phyloP scores from a whole-genome alignment of 2,329 filamentous ascomycete genomes.

The Claviceps sp. region DNA sequence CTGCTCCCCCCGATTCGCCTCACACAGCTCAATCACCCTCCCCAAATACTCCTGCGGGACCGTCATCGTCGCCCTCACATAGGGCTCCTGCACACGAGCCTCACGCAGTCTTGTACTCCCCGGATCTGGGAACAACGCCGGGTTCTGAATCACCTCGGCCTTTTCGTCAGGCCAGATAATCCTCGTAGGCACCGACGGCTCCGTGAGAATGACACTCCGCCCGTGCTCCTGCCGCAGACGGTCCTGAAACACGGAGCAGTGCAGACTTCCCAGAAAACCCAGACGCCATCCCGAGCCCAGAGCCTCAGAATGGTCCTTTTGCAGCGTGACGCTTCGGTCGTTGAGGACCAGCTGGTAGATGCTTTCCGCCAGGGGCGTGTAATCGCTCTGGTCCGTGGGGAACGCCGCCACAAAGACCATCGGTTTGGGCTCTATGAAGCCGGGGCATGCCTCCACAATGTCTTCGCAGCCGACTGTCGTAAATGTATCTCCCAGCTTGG shows the following conservation, averaged over 20 bases:
- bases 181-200: conserved; percentile 87
- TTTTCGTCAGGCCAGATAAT: conserved; percentile 66
- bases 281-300: conserved; percentile 87
- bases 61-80: conserved; percentile 67
- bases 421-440: conserved; percentile 92
- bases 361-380: conserved; percentile 77
- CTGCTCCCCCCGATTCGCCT: conserved; percentile 77
- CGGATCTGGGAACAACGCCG: conserved; percentile 69
- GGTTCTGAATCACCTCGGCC: conserved; percentile 70
- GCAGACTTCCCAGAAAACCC: conserved; percentile 88
- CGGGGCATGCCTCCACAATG: conserved; percentile 66
- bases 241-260: conserved; percentile 98
- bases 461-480: conserved; percentile 69
- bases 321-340: conserved; percentile 83
- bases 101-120: conserved; percentile 30
- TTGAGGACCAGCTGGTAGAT: conserved; percentile 90
- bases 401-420: conserved; percentile 99
- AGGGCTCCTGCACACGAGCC: conserved; percentile 38
- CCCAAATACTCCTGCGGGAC: conserved; percentile 90
- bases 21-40: conserved; percentile 88
- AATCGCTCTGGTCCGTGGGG: conserved; percentile 80
- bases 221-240: conserved; percentile 88
- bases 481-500: conserved; percentile 91
- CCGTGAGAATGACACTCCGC: conserved; percentile 89
- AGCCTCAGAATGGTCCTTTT: conserved; percentile 89